A percentile compares a stretch with the other conserved stretches of the same genome.
phyloP scores from a whole-genome alignment of 306 rosid genomes.

The Dalbergia cultrata region DNA sequence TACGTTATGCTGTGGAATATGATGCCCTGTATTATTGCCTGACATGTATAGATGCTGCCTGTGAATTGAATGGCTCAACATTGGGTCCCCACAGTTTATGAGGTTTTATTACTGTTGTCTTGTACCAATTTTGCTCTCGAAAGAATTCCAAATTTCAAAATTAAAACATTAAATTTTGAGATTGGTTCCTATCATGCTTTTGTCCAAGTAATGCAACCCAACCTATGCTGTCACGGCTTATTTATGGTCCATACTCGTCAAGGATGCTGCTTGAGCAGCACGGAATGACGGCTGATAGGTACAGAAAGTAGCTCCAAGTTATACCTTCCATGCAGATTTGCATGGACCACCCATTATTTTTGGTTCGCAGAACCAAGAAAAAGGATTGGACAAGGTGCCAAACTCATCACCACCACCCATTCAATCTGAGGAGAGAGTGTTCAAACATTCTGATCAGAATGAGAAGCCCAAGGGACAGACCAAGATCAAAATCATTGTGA shows the following conservation, averaged over 20 bases:
- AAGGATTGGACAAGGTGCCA: conserved; percentile 48
- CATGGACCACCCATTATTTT: conserved; percentile 35
- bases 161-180: not conserved
- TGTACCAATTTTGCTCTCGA: not conserved
- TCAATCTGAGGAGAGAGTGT: not conserved
- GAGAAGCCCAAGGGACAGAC: not conserved
- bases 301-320: conserved; percentile 15
- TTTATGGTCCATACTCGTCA: conserved; percentile 40
- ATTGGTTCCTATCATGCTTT: conserved; percentile 36
- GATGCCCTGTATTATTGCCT: conserved; percentile 47
- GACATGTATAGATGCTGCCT: conserved; percentile 37
- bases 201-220: conserved; percentile 15
- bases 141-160: not conserved
- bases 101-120: conserved; percentile 12
- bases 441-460: conserved; percentile 27
- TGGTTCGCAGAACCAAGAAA: not conserved
- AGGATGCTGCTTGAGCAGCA: conserved; percentile 14
- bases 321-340: conserved; percentile 37
- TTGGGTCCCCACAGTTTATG: conserved; percentile 20
- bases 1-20: conserved; percentile 43
- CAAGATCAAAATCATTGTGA: conserved; percentile 44
- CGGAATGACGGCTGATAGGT: conserved; percentile 33
- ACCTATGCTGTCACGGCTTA: conserved; percentile 1
- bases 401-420: conserved; percentile 49
- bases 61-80: conserved; percentile 49